These are phyloP conservation scores for Aphanoascus verrucosus DNA, from an alignment of 2,329 filamentous ascomycete species.

Conservation along the genomic window DNA sequence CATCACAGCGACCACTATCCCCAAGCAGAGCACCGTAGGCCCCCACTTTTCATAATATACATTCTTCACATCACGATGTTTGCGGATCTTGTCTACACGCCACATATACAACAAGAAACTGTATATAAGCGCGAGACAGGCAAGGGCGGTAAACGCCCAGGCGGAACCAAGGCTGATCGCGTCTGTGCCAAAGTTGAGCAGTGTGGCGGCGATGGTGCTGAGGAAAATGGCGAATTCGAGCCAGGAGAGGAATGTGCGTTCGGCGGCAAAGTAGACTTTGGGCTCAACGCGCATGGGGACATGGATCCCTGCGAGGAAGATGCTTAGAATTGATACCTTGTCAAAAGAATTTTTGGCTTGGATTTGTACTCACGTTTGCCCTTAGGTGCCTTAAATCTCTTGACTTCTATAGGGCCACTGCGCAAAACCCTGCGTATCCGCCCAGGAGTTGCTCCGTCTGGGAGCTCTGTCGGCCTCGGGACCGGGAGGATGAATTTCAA, in stretches of 20 bases:
- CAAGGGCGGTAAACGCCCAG: conserved; percentile 71
- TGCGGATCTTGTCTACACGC: conserved; percentile 74
- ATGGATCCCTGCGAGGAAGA: conserved; percentile 61
- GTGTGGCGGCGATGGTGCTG: conserved; percentile 70
- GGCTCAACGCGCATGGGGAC: conserved; percentile 93
- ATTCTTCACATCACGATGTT: conserved; percentile 62
- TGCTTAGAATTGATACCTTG: background rate
- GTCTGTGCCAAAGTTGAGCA: conserved; percentile 66
- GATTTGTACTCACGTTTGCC: conserved; percentile 38
- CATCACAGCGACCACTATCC: conserved; percentile 61
- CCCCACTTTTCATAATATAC: conserved; percentile 82
- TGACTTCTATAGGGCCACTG: conserved; percentile 36
- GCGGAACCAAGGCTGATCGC: conserved; percentile 56
- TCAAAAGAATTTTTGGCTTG: background rate
- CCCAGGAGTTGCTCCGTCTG: conserved; percentile 27
- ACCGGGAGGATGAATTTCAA: conserved; percentile 46
- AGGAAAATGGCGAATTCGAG: conserved; percentile 96
- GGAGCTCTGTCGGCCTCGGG: conserved; percentile 37
- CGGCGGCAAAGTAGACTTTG: conserved; percentile 94
- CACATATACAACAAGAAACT: conserved; percentile 76
- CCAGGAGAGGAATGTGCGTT: conserved; percentile 93
- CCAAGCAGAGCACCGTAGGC: conserved; percentile 62
- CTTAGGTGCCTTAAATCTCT: conserved; percentile 48
- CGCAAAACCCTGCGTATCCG: conserved; percentile 32
- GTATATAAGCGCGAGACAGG: conserved; percentile 68